Base-by-base conservation (phyloP, 106 monocot species). In the Cymbidium sinense region DNA sequence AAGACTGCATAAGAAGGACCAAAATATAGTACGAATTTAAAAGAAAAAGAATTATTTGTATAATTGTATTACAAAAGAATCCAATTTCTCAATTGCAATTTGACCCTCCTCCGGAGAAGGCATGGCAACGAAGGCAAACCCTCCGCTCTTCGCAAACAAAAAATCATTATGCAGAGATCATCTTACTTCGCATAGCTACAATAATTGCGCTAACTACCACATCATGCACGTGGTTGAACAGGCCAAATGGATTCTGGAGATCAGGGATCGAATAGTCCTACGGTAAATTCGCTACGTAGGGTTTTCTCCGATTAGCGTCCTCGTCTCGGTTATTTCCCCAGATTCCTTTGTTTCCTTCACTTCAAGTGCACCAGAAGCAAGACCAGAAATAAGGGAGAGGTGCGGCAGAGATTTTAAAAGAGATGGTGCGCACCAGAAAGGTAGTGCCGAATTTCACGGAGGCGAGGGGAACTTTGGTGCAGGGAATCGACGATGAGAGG, bases 251-350 rank as follows among this genome's bases (percentile, higher is more conserved):
- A 71, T 76, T 88, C 77, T 78, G 69, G 10, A 37, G 37, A 21
- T 86, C 83, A 8, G 85, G 6, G 1, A 80, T 83, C 39, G 86
- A 64, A 75, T 64, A 75, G 43, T 70, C 74, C 88, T 83, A 89
- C 28, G 88, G 88, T 72, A 86, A 65, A 83, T 89, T 89, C 78
- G 6, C 37, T 3, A 83, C 88, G 72, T 76, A 89, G 21, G 86
- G 76, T 65, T 86, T 86, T 73, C 79, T 78, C 79, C 81, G 64
- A 25, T 76, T 84, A 58, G 79, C 88, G 41, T 62, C 81, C 35
- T 79, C 81, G 7, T 67, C 76, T 28, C 65, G 35, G 11, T 58
- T 77, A 34, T 69, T 69, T 78, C 37, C 37, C 6, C 37, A 37
- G 37, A 37, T 37, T 37, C 37, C 37, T 37, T 6, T 37, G 37